Evolutionary conservation across 2,329 filamentous ascomycete genomes (phyloP).

Genomic region (Aspergillus unguis): DNA sequence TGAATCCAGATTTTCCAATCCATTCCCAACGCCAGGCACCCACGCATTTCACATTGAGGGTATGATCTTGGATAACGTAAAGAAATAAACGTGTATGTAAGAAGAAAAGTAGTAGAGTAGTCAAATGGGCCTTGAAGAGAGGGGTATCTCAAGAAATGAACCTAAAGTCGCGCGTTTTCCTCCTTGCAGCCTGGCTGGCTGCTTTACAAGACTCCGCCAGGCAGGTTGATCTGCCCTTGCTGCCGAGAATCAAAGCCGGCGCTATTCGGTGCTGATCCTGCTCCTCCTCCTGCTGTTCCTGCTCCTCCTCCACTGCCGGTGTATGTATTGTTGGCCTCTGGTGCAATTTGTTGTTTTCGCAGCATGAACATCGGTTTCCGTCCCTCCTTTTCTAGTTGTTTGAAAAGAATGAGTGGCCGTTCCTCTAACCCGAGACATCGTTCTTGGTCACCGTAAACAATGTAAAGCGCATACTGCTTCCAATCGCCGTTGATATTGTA

Average conservation of each 20-base stretch:
- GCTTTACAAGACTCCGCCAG: slow-evolving; percentile 31
- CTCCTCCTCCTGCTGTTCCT: not conserved
- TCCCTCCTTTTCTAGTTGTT: slow-evolving; percentile 93
- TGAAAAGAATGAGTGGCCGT: slow-evolving; percentile 92
- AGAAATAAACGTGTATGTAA: not conserved
- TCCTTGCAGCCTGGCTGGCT: not conserved
- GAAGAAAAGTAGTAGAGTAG: not conserved
- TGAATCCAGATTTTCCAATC: not conserved
- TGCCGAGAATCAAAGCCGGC: slow-evolving; percentile 28
- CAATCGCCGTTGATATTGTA: slow-evolving; percentile 98
- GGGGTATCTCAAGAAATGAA: slow-evolving; percentile 23
- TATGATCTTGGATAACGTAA: not conserved
- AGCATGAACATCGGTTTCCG: slow-evolving; percentile 99
- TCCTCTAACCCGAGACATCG: slow-evolving; percentile 88
- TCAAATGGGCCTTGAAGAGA: slow-evolving; percentile 1
- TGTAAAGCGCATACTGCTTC: slow-evolving; percentile 96
- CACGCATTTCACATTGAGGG: slow-evolving; percentile 1
- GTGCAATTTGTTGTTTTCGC: slow-evolving; percentile 60
- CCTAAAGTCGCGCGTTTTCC: not conserved
- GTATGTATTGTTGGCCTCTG: slow-evolving; percentile 33
- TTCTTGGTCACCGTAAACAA: slow-evolving; percentile 98
- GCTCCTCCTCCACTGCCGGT: not conserved
- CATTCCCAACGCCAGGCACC: slow-evolving; percentile 6
- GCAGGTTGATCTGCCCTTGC: slow-evolving; percentile 32
- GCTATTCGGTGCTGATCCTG: slow-evolving; percentile 30